A percentile compares a stretch with the other conserved stretches of the same genome.
phyloP scores from a whole-genome alignment of 2,329 filamentous ascomycete species.

The Aspergillus sp. region DNA sequence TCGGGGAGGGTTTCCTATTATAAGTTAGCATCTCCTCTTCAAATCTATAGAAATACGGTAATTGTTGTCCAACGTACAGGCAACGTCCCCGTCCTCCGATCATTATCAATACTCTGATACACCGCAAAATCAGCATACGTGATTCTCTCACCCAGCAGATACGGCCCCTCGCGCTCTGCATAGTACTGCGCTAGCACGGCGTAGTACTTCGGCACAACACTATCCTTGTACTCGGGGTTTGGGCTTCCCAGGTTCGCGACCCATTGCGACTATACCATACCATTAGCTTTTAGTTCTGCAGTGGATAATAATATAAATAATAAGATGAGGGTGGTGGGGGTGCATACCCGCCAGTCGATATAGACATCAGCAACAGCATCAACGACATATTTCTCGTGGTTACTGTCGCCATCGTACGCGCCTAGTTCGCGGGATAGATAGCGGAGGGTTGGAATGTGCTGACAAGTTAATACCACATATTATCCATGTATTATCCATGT shows the following conservation, averaged over 20 bases:
- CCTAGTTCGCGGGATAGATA: neutral
- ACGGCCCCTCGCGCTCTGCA: neutral
- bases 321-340: neutral
- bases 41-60: no score
- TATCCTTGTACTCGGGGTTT: neutral
- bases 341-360: neutral
- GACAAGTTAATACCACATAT: no score
- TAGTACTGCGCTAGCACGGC: neutral
- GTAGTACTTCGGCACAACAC: neutral
- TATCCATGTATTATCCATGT: no score
- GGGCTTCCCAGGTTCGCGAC: neutral
- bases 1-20: neutral
- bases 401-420: neutral
- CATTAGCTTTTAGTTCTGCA: no score
- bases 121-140: slow-evolving; percentile 4
- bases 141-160: neutral
- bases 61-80: neutral
- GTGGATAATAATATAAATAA: no score
- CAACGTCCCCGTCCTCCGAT: slow-evolving; percentile 3
- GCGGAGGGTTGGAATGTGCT: slow-evolving; percentile 3
- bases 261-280: neutral
- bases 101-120: slow-evolving; percentile 3
- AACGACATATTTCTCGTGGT: neutral
- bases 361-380: slow-evolving; percentile 1
- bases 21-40: neutral